These are phyloP conservation scores for Penicillium digitatum DNA, from an alignment of 2,329 filamentous ascomycete species.

Conservation along the genomic window DNA sequence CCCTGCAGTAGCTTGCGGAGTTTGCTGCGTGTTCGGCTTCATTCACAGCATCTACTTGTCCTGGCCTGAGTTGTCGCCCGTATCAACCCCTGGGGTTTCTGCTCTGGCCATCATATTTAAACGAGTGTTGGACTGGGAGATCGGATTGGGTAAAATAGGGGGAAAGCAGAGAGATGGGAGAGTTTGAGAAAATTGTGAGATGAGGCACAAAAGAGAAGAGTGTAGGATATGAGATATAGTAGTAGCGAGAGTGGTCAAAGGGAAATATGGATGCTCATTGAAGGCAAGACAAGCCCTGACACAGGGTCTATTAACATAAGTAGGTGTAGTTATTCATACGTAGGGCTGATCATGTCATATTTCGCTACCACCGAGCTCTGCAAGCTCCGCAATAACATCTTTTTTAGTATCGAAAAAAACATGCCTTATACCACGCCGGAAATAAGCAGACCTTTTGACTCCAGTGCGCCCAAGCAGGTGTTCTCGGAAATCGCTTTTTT, in stretches of 20 bases:
- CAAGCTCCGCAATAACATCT: conserved; percentile 1
- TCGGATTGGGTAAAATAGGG: neutral
- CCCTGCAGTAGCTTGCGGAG: neutral
- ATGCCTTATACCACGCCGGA: conserved; percentile 7
- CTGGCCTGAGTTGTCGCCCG: neutral
- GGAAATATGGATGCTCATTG: neutral
- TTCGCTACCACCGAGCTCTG: neutral
- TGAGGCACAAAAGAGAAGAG: neutral
- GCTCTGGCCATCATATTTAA: neutral
- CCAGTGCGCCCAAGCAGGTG: conserved; percentile 21
- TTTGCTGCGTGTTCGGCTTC: too few relatives aligned
- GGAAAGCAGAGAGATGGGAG: neutral
- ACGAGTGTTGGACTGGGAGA: neutral
- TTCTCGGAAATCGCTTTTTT: conserved; percentile 1
- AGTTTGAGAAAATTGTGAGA: neutral
- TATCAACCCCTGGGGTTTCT: neutral
- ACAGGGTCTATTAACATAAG: neutral
- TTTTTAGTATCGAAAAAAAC: conserved; percentile 6
- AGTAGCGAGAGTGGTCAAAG: neutral
- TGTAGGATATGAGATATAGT: too few relatives aligned
- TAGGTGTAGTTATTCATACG: neutral
- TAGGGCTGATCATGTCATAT: conserved; percentile 1
- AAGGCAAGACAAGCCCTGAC: neutral
- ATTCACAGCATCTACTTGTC: neutral
- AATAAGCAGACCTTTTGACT: conserved; percentile 13